Evolutionary conservation across 768 basidiomycete species (phyloP), one percentile per base, ranked within the genome.

Genomic region (Tulasnella sp.): DNA sequence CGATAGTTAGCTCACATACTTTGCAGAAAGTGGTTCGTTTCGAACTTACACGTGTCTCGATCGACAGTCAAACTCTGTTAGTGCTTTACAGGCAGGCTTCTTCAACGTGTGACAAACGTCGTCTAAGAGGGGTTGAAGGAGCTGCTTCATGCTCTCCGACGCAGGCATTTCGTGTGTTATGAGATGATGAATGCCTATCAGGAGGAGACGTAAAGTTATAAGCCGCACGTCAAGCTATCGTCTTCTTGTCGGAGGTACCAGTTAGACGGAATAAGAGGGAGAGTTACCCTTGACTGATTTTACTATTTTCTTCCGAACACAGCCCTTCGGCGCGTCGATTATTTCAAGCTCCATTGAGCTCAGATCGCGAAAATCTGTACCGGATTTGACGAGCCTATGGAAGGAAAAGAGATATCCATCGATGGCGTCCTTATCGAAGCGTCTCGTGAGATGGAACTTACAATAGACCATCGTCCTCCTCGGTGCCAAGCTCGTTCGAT

Each of bases 341-440:
- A 93, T 71, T 57, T 81, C 80, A 21, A 94, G 70, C 0, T 70
- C 74, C 45, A 92, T 72, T 61, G 88, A 86, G 53, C 87, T 89
- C 21, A 93, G 72, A 63, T 93, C 90, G 41, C 86, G 79, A 67
- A 94, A 94, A 71, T 94, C 90, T 2, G 84, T 87, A 7, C 92
- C 92, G 66, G 87, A 91, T 71, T 93, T 93, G 61, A 92, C 73
- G 19, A 72, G 63, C 24, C 63, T 63, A n/a, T 22, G 12, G n/a
- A 3, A 49, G 8, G 10, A 24, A 34, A 4, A 21, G 19, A 24
- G 4, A 2, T 25, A 21, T 17, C n/a, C 19, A 29, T n/a, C n/a
- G n/a, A n/a, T n/a, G n/a, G n/a, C n/a, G n/a, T 10, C 21, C 4
- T 5, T 15, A 38, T 7, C 49, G 21, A 41, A n/a, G n/a, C 21